A percentile compares a stretch with the other conserved stretches of the same genome.
phyloP scores from a whole-genome alignment of 1,139 yeast species.

The Arxiozyma heterogenica region DNA sequence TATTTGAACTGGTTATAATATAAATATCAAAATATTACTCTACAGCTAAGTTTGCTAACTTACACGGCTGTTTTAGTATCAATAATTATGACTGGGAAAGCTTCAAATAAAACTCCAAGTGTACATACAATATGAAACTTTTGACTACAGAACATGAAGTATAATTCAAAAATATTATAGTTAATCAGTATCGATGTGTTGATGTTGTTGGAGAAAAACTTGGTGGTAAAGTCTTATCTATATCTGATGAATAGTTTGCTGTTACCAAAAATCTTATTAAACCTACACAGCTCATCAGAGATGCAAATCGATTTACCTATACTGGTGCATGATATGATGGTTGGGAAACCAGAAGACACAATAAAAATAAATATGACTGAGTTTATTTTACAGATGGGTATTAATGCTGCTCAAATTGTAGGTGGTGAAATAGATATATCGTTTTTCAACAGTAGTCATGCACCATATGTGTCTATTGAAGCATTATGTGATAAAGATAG shows the following conservation, averaged over 20 bases:
- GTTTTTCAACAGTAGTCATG: conserved; percentile 88
- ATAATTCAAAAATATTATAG: conserved; percentile 4
- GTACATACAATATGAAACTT: background rate
- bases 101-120: no score
- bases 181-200: conserved; percentile 18
- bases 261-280: conserved; percentile 81
- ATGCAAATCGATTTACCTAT: conserved; percentile 66
- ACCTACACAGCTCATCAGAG: conserved; percentile 71
- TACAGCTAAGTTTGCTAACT: no score
- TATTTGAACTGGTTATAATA: no score
- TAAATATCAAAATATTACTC: no score
- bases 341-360: conserved; percentile 96
- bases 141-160: conserved; percentile 1
- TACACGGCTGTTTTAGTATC: no score
- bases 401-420: conserved; percentile 63
- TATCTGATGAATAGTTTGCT: conserved; percentile 92
- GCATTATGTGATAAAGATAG: conserved; percentile 37
- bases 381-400: conserved; percentile 78
- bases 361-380: conserved; percentile 75
- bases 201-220: conserved; percentile 78
- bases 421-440: conserved; percentile 92
- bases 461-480: conserved; percentile 81
- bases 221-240: conserved; percentile 62
- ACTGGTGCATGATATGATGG: conserved; percentile 98
- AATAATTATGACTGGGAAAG: no score